Conservation (phyloP, 2,329 filamentous ascomycete species). For the Fonsecaea monophora region DNA sequence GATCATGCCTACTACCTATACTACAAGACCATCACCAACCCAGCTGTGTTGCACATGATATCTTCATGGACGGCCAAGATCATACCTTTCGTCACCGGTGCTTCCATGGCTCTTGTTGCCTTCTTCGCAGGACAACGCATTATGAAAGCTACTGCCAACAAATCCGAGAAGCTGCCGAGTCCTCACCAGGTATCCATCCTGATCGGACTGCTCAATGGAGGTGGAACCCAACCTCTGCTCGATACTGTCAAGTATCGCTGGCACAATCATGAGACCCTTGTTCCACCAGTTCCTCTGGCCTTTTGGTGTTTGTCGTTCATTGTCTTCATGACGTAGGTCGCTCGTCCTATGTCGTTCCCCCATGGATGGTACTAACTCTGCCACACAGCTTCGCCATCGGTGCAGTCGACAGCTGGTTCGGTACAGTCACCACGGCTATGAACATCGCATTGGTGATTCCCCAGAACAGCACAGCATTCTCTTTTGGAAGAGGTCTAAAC, state of each 20-base stretch:
- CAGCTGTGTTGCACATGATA: conserved; percentile 32
- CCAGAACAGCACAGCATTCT: background rate
- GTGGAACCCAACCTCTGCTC: conserved; percentile 20
- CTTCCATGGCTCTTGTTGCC: conserved; percentile 33
- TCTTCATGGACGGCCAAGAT: conserved; percentile 33
- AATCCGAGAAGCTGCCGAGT: conserved; percentile 23
- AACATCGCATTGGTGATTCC: conserved; percentile 19
- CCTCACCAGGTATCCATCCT: conserved; percentile 31
- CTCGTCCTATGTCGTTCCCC: background rate
- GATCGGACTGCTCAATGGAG: conserved; percentile 24
- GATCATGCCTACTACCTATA: conserved; percentile 30
- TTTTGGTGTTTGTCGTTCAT: conserved; percentile 26
- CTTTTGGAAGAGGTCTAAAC: conserved; percentile 15
- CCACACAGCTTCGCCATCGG: conserved; percentile 24
- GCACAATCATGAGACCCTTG: conserved; percentile 20
- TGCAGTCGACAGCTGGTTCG: conserved; percentile 23
- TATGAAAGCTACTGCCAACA: conserved; percentile 25
- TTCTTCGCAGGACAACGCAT: conserved; percentile 35
- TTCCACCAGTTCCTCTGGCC: conserved; percentile 27
- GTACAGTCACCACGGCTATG: conserved; percentile 15
- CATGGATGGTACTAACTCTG: conserved; percentile 1
- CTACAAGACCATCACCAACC: conserved; percentile 27
- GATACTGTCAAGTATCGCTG: conserved; percentile 25
- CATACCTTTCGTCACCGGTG: conserved; percentile 34
- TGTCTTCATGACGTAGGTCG: conserved; percentile 25